A percentile compares a stretch with the other conserved stretches of the same genome.
phyloP scores from a whole-genome alignment of 805 yeast species.

The Yamadazyma nakazawae region DNA sequence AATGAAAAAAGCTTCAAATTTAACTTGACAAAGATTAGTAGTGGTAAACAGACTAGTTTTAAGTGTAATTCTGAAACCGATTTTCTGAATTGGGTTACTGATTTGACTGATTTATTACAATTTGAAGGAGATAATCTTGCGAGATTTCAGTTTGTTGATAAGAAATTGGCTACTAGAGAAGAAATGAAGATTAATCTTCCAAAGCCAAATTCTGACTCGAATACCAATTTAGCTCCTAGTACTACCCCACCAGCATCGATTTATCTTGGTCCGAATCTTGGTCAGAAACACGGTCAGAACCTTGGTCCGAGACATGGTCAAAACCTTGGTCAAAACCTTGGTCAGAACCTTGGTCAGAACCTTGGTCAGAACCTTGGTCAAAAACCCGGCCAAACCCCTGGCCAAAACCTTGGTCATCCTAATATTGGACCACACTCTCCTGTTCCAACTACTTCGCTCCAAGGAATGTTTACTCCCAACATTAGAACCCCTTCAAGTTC shows the following conservation, averaged over 20 bases:
- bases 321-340: too few species aligned
- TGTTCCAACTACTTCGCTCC: conserved; percentile 16
- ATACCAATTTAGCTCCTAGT: not conserved
- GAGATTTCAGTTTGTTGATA: conserved; percentile 48
- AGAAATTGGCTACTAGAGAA: conserved; percentile 30
- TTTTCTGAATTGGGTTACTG: conserved; percentile 52
- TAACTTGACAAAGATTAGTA: conserved; percentile 25
- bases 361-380: too few species aligned
- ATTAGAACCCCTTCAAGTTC: conserved; percentile 31
- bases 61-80: conserved; percentile 44
- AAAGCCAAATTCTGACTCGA: not conserved
- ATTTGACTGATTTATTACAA: conserved; percentile 49
- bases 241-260: not conserved
- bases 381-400: too few species aligned
- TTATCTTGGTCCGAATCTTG: not conserved
- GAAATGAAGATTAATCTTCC: not conserved
- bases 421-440: too few species aligned
- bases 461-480: conserved; percentile 38
- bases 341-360: too few species aligned
- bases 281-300: too few species aligned
- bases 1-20: conserved; percentile 34
- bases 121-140: conserved; percentile 43
- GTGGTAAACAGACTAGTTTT: conserved; percentile 35
- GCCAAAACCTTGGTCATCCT: too few species aligned
- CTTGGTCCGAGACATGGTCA: too few species aligned